These are phyloP conservation scores for Fusarium bulbicola DNA, from an alignment of 2,329 filamentous ascomycete genomes.

Conservation along the genomic window DNA sequence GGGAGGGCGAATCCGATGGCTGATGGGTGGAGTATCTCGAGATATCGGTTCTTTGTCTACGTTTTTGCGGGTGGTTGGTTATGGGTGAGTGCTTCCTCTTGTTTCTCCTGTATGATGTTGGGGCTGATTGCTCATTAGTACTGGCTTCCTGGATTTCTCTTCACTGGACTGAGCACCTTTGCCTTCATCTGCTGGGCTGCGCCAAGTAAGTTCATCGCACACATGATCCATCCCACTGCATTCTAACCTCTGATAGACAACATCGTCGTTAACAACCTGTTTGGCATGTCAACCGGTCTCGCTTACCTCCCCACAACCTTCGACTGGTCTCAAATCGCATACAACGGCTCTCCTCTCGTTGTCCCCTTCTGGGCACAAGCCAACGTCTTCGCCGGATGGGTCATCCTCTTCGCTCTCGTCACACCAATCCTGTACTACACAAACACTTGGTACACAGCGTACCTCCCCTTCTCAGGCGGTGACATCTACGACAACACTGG, in stretches of 20 bases:
- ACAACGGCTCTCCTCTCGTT: background rate
- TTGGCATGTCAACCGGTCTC: background rate
- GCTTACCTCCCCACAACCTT: background rate
- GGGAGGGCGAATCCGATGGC: background rate
- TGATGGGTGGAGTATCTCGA: background rate
- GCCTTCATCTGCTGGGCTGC: conserved; percentile 2
- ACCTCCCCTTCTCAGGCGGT: background rate
- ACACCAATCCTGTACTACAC: background rate
- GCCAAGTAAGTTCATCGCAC: background rate
- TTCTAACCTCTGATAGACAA: background rate
- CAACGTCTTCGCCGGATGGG: background rate
- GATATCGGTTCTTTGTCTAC: background rate
- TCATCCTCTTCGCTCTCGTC: background rate
- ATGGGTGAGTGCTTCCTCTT: background rate
- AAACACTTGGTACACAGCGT: background rate
- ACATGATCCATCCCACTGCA: too few species aligned
- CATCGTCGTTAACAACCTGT: background rate
- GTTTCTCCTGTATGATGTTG: accelerated
- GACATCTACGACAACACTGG: background rate
- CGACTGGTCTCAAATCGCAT: conserved; percentile 1
- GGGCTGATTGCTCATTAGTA: background rate
- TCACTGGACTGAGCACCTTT: background rate
- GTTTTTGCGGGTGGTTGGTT: background rate
- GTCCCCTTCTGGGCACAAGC: background rate
- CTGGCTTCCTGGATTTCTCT: background rate